phyloP scores from a whole-genome alignment of 2,329 filamentous ascomycete genomes.

The Thermochaetoides dissita region DNA sequence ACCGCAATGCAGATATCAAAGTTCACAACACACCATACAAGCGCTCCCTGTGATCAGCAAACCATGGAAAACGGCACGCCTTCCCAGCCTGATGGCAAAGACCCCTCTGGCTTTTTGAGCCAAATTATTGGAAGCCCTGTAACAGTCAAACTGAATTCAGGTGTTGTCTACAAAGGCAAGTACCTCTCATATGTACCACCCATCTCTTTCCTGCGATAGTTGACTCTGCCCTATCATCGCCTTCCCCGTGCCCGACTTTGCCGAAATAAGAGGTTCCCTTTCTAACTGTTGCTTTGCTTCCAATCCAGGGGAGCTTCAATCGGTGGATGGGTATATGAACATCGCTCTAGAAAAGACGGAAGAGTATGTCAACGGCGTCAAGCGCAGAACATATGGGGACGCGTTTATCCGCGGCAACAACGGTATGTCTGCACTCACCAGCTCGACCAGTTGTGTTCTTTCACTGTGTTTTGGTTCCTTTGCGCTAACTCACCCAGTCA shows the following conservation, averaged over 20 bases:
- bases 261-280: background rate
- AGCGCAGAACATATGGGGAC: conserved; percentile 77
- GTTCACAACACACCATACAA: no score
- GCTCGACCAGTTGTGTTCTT: background rate
- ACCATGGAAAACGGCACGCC: conserved; percentile 63
- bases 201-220: background rate
- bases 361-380: conserved; percentile 75
- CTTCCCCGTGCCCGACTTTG: background rate
- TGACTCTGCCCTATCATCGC: no score
- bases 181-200: background rate
- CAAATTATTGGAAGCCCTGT: conserved; percentile 92
- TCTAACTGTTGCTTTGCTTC: background rate
- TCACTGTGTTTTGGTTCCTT: background rate
- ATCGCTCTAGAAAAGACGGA: conserved; percentile 93
- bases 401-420: conserved; percentile 95
- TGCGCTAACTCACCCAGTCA: conserved; percentile 31
- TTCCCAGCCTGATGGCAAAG: conserved; percentile 59
- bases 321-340: conserved; percentile 99
- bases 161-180: conserved; percentile 89
- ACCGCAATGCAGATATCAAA: no score
- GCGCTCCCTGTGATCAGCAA: background rate
- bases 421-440: conserved; percentile 36
- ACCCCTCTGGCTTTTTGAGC: conserved; percentile 83
- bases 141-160: conserved; percentile 96
- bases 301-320: conserved; percentile 71